Evolutionary conservation across 768 basidiomycete species (phyloP).

Genomic region (Ramaria sp.): DNA sequence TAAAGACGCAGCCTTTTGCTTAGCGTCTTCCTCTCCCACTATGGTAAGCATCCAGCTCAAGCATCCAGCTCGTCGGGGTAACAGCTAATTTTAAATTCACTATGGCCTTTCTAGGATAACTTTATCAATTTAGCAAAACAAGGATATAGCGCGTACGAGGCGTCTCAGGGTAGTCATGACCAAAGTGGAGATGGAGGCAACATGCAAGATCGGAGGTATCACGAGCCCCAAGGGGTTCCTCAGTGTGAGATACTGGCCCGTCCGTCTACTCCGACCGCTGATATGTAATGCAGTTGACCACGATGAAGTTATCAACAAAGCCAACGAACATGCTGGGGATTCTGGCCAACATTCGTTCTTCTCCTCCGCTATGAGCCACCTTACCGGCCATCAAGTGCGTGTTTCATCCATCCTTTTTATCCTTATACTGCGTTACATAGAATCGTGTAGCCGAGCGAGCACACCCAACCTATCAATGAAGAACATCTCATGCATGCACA

Average conservation of each 20-base stretch:
- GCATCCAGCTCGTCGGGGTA: too few species aligned
- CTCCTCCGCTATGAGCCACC: slow-evolving; percentile 39
- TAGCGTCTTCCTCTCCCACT: neutral
- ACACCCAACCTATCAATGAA: slow-evolving; percentile 56
- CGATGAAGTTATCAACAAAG: slow-evolving; percentile 46
- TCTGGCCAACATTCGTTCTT: slow-evolving; percentile 50
- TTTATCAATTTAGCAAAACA: slow-evolving; percentile 65
- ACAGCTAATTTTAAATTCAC: neutral
- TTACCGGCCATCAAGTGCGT: slow-evolving; percentile 41
- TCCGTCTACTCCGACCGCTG: slow-evolving; percentile 12
- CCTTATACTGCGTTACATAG: slow-evolving; percentile 2
- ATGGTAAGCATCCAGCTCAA: neutral
- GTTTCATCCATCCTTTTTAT: neutral
- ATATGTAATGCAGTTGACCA: slow-evolving; percentile 40
- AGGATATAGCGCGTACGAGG: slow-evolving; percentile 42
- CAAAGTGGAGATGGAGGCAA: slow-evolving; percentile 25
- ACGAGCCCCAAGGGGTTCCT: neutral
- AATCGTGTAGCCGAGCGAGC: slow-evolving; percentile 25
- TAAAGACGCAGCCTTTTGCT: neutral
- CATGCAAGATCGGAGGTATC: slow-evolving; percentile 11
- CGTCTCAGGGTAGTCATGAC: slow-evolving; percentile 29
- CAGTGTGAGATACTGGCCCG: slow-evolving; percentile 8
- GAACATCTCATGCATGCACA: slow-evolving; percentile 51
- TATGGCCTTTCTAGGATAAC: slow-evolving; percentile 35
- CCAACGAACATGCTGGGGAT: slow-evolving; percentile 33